Evolutionary conservation across 352 stramenopile species (phyloP), one percentile per base, ranked within the genome.

Genomic region (Aphanomyces invadans): DNA sequence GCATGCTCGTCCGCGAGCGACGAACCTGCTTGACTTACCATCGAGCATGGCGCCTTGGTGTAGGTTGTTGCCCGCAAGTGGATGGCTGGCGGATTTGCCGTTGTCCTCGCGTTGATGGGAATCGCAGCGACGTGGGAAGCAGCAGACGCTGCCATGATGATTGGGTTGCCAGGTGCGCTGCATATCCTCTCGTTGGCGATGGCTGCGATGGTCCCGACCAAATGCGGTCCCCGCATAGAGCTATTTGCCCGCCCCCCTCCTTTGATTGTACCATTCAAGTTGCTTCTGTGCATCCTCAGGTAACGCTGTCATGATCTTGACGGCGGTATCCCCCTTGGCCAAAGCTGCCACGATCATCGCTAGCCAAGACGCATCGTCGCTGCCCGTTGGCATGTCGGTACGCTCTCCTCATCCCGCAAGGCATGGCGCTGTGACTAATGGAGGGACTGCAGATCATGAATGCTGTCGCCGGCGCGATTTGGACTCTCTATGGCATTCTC

Each of bases 301-400:
- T 36, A 64, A 77, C 89, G 21, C 68, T 89, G 39, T 89, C 78
- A 64, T 64, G 49, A 68, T 92, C 25, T 74, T 89, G 26, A 92
- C 84, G 15, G 79, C 81, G 3, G 70, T 78, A 0, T 89, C 81
- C 42, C 84, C 84, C 25, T 63, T 92, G 66, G 71, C 89, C 65
- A 80, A 90, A 64, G 44, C 90, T n/a, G 77, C 77, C 57, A 78
- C 59, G 25, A 92, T 92, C 38, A 38, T 92, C 36, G 74, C 73
- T 25, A 77, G 70, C 4, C 73, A 75, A 46, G 84, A 92, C 62
- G 84, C 84, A 19, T 89, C 84, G 1, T 83, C 75, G 25, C 67
- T 92, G 61, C 84, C 84, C 1, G 71, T 84, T 0, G 84, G 84
- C 51, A 92, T 92, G 84, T 86, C 81, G 31, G 72, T 64, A 64